Conservation (phyloP, 2,329 filamentous ascomycete genomes). For the Pseudogymnoascus sp. region DNA sequence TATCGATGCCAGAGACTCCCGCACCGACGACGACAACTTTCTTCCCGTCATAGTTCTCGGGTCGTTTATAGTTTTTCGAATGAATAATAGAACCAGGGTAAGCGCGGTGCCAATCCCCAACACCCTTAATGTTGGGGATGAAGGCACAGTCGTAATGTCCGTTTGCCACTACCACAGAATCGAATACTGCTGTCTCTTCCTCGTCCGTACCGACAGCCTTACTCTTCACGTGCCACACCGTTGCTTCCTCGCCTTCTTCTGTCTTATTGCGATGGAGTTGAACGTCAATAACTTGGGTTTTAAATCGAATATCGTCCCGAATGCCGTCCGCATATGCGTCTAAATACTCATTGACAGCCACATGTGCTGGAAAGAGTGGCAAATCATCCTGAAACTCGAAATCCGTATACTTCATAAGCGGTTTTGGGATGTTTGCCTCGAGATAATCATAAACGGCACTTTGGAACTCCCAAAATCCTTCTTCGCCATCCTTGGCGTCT, state of each 20-base stretch:
- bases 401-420: conserved; percentile 74
- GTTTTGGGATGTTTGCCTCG: conserved; percentile 79
- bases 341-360: conserved; percentile 66
- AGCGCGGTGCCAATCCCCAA: conserved; percentile 48
- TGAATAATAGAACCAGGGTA: conserved; percentile 59
- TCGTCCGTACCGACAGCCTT: conserved; percentile 22
- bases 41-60: conserved; percentile 54
- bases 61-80: conserved; percentile 70
- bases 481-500: conserved; percentile 14
- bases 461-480: not conserved
- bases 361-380: conserved; percentile 66
- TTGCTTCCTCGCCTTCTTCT: conserved; percentile 25
- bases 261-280: conserved; percentile 23
- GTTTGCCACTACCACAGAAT: conserved; percentile 67
- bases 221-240: conserved; percentile 10
- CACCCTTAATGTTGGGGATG: conserved; percentile 54
- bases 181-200: conserved; percentile 35
- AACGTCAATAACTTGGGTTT: conserved; percentile 60
- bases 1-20: conserved; percentile 75
- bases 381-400: conserved; percentile 53
- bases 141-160: conserved; percentile 67
- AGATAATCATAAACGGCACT: conserved; percentile 75
- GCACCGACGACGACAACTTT: conserved; percentile 82
- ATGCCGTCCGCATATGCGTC: conserved; percentile 58
- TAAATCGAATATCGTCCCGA: conserved; percentile 58